Percentiles rank a stretch among this genome's conserved stretches.
These are phyloP conservation scores for Kwoniella bestiolae DNA, from an alignment of 768 basidiomycete genomes.

Conservation along the genomic window DNA sequence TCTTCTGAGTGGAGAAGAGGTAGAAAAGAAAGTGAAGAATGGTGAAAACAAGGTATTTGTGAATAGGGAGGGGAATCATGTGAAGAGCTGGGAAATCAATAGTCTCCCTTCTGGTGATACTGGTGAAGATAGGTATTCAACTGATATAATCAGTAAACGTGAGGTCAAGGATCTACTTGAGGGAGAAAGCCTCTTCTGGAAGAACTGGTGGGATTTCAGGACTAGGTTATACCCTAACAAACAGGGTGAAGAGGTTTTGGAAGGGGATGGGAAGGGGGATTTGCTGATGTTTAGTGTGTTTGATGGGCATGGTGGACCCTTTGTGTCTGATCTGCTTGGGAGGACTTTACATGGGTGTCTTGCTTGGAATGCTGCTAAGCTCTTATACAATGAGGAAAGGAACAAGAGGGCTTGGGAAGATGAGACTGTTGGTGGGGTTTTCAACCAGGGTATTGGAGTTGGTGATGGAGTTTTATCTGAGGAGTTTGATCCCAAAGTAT, in stretches of 20 bases:
- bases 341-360: conserved; percentile 81
- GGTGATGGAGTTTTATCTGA: background rate
- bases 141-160: background rate
- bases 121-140: conserved; percentile 7
- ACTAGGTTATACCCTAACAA: conserved; percentile 4
- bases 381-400: background rate
- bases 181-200: background rate
- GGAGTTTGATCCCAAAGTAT: background rate
- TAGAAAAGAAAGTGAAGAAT: background rate
- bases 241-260: background rate
- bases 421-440: background rate
- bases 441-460: background rate
- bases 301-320: conserved; percentile 69
- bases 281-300: conserved; percentile 82
- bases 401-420: background rate
- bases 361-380: conserved; percentile 66
- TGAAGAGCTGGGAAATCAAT: conserved; percentile 6
- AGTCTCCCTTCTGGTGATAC: background rate
- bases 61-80: background rate
- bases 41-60: background rate
- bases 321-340: conserved; percentile 80
- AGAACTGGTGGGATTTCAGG: conserved; percentile 7
- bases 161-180: background rate
- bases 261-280: conserved; percentile 56
- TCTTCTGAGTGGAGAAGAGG: conserved; percentile 5